These are phyloP conservation scores for Fonsecaea erecta DNA, from an alignment of 2,329 filamentous ascomycete species.

Conservation along the genomic window DNA sequence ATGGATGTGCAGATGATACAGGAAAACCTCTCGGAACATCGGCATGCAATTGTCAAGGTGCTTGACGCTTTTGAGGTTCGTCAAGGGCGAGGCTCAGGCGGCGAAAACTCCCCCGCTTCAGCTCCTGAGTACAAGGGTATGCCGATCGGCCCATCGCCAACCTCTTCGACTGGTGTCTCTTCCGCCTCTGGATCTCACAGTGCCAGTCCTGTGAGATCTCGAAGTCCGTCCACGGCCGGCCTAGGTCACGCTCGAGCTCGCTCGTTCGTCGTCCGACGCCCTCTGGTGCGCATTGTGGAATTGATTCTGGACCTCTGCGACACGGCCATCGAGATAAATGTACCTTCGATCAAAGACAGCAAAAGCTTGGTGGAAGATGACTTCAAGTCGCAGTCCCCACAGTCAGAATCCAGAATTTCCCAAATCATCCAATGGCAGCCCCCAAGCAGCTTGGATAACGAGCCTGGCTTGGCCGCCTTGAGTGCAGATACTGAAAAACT, in stretches of 20 bases:
- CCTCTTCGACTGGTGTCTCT: constrained; percentile 70
- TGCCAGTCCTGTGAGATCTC: constrained; percentile 63
- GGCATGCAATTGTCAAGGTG: constrained; percentile 92
- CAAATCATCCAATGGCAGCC: constrained; percentile 98
- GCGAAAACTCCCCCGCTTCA: constrained; percentile 53
- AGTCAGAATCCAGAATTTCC: constrained; percentile 91
- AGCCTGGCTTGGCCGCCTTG: constrained; percentile 84
- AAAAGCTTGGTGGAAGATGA: constrained; percentile 69
- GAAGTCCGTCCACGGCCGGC: constrained; percentile 62
- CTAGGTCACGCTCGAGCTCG: constrained; percentile 81
- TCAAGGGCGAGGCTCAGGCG: constrained; percentile 65
- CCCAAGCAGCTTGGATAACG: constrained; percentile 86
- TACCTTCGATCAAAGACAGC: constrained; percentile 87
- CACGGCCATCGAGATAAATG: constrained; percentile 92
- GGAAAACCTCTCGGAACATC: constrained; percentile 87
- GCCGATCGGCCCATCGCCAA: constrained; percentile 70
- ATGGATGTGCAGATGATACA: constrained; percentile 98
- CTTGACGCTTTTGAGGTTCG: constrained; percentile 87
- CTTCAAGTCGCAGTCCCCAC: constrained; percentile 89
- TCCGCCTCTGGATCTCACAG: constrained; percentile 70
- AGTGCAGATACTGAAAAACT: constrained; percentile 87
- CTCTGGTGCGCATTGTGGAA: constrained; percentile 91
- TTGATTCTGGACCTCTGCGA: constrained; percentile 93
- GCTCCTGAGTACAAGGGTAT: constrained; percentile 81
- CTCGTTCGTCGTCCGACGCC: constrained; percentile 93